A percentile compares a stretch with the other conserved stretches of the same genome.
Conservation (phyloP, 805 yeast genomes). For the Clavispora asparagi region DNA sequence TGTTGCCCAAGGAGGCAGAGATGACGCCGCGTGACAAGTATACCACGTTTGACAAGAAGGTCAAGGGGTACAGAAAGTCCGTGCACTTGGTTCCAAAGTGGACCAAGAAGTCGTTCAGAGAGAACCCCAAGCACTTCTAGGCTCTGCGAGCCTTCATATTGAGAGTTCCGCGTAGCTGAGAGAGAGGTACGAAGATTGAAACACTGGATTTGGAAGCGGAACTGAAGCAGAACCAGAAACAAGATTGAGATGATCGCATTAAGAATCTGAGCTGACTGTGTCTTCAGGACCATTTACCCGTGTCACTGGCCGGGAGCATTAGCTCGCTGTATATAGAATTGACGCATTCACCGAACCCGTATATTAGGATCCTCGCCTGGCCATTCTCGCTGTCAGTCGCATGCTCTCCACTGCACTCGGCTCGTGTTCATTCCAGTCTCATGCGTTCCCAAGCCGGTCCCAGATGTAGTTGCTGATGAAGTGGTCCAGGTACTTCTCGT, state of each 20-base stretch:
- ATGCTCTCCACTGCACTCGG: no score
- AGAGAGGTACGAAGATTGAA: no score
- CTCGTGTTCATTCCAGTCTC: not conserved
- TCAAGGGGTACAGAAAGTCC: constrained; percentile 79
- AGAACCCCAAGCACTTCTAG: constrained; percentile 67
- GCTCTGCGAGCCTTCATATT: not conserved
- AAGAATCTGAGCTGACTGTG: not conserved
- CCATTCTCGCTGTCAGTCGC: no score
- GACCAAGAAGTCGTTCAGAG: constrained; percentile 80
- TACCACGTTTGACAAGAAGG: constrained; percentile 72
- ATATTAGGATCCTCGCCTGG: no score
- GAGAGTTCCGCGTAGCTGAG: no score
- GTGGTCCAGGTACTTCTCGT: constrained; percentile 54
- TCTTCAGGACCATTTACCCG: not conserved
- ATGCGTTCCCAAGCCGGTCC: constrained; percentile 47
- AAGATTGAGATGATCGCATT: no score
- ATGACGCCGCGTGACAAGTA: constrained; percentile 84
- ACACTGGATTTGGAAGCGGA: no score
- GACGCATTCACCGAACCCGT: not conserved
- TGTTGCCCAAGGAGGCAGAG: constrained; percentile 71
- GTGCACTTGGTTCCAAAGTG: constrained; percentile 87
- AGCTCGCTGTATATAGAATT: not conserved
- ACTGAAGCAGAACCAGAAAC: no score
- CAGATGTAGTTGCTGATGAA: constrained; percentile 74
- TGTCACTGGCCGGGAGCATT: no score